Base-by-base conservation (phyloP, 1,284 basidiomycete genomes). In the Papiliotrema fonsecae region DNA sequence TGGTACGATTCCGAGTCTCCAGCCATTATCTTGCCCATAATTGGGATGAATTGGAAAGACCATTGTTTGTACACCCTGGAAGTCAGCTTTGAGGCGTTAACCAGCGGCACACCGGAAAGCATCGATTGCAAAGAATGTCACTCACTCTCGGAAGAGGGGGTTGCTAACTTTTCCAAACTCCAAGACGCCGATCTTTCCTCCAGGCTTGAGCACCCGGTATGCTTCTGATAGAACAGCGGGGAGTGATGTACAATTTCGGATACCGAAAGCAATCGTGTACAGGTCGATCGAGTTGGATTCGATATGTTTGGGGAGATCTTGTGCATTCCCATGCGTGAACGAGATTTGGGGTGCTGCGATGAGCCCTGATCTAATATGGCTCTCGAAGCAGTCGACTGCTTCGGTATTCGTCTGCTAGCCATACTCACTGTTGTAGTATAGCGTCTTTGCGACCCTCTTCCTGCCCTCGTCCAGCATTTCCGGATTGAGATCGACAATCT, bases 181-280 rank as follows among this genome's bases (percentile, higher is more conserved):
- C 49, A 99, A 81, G 65, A 92, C 96, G 18, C 90, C 88, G 71
- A 99, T 96, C 5, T 84, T 87, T 47, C 92, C 96, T 58, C 96
- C 96, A 0, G 94, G 94, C 73, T 96, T 97, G 46, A 99, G 80
- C 11, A 98, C 92, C 18, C 96, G 83, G 72, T 96, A 79, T 4
- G 96, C 96, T 72, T 97, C 92, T 52, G 80, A 78, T 37, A 99
- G 78, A 16, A 93, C 96, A 22, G 83, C 83, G 10, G 88, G 86
- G 55, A 97, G 82, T 48, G 89, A 89, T 9, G 96, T 99, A 78
- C 90, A 96, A 72, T 99, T 99, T 45, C 96, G 82, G 60, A 98
- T 98, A 28, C 96, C 94, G 68, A 99, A 99, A 0, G 96, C 92
- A 67, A 99, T 97, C 21, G 96, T 99, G 77, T 97, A 99, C 16